Evolutionary conservation across 495 filamentous ascomycete genomes (phyloP), one percentile per base, ranked within the genome.

Genomic region (Aspergillus biplanus): DNA sequence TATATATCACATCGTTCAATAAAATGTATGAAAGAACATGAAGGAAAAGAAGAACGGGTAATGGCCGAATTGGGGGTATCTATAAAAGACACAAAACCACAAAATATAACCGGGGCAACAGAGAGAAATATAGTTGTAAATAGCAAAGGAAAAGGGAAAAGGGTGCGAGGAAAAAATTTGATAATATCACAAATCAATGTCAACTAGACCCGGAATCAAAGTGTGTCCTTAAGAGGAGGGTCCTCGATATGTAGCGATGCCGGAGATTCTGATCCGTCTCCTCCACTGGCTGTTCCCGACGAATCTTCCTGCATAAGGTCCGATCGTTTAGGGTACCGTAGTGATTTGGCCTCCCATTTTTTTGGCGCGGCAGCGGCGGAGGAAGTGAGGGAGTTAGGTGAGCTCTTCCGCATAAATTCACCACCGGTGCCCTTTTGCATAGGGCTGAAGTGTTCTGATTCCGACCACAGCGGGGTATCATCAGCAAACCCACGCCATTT

Each of bases 401-500:
- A 61, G 7, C 18, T 33, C 32, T 61, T 63, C 31, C 58, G 58
- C 6, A 49, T 33, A 12, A 50, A 18, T 15, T 31, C 33, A 7
- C 48, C 56, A 34, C 65, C 63, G 11, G 67, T 66, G 11, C 72
- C 72, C 33, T 59, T 62, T 34, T 75, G 75, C 72, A 73, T 73
- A 15, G 75, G 76, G 35, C 74, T 77, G 9, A 69, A 62, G 35
- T 64, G 66, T 33, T 58, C 70, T 9, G 64, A 61, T 18, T 50
- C 50, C 16, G 70, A 69, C 8, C 72, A 73, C 12, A 54, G 32
- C 18, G 46, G 33, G 35, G 59, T 33, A 4, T 76, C 71, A 50
- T 80, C 74, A 33, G 85, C 80, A 69, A 87, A 93, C 64, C 92
- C 89, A 69, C 97, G 97, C 95, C 95, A 99, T 75, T 93, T 91